Evolutionary conservation across 73 alveolate species (phyloP), one percentile per base, ranked within the genome.

Genomic region (Halteria grandinella): DNA sequence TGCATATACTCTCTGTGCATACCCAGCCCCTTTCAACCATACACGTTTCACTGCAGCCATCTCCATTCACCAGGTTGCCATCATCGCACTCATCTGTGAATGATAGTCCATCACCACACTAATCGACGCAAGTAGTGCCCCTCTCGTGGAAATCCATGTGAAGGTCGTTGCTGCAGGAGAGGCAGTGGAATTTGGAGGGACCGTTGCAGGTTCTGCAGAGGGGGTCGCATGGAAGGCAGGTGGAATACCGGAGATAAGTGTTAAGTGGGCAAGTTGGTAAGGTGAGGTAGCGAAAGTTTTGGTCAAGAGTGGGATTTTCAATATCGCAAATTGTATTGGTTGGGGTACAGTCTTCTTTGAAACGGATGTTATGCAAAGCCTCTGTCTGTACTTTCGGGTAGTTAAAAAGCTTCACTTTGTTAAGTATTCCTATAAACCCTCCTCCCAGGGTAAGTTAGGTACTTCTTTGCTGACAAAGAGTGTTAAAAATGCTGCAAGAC

Each of bases 11-110:
- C 41, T 78, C 75, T 3, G 80, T 66, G 36, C 94, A 85, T 39
- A 27, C 44, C 90, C 90, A 85, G 8, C 94, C 94, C 12, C 36
- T 51, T 50, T 83, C 92, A 21, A 83, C 76, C 75, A 59, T 40
- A 28, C 92, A 83, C 57, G 47, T 37, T 24, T 33, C 17, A 44
- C 55, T 29, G 40, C 88, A 73, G 28, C 88, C 92, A 75, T 83
- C 88, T 8, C 85, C 88, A 59, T 45, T 41, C 7, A 52, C 31
- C 1, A 31, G n/a, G 50, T 83, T 83, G 28, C 89, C 92, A 83
- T 83, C 92, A 83, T 75, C 92, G 36, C 92, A 83, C 21, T 75
- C 69, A 21, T 73, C 78, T 49, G 54, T 43, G 5, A 63, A 63
- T 53, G 28, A 23, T 32, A 45, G 43, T 2, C 80, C 80, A 66